Conservation (phyloP, 108 stramenopile species). For the Poteriospumella lacustris region DNA sequence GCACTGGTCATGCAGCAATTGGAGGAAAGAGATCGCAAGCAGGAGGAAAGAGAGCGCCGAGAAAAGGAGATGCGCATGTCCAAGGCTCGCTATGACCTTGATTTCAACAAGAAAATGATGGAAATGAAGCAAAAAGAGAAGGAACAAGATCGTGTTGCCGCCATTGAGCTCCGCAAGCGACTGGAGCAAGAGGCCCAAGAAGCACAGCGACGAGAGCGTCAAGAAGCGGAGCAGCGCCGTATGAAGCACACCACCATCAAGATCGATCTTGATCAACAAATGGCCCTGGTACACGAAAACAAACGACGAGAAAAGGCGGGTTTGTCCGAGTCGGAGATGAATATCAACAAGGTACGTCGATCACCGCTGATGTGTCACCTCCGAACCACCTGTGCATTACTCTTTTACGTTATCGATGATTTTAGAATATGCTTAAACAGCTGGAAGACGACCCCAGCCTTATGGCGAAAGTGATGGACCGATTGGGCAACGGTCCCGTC, state of each 20-base stretch:
- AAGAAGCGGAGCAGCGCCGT: background rate
- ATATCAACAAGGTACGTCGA: no score
- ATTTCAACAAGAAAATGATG: background rate
- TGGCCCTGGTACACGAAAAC: background rate
- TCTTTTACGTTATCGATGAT: no score
- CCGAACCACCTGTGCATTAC: no score
- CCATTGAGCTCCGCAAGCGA: background rate
- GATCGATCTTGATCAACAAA: background rate
- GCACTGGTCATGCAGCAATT: background rate
- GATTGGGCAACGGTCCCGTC: background rate
- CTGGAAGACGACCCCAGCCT: background rate
- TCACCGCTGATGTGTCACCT: no score
- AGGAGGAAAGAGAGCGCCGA: background rate
- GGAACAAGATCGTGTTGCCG: background rate
- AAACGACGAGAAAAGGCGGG: background rate
- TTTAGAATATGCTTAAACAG: background rate
- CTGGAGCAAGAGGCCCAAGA: background rate
- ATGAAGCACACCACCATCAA: background rate
- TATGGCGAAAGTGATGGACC: background rate
- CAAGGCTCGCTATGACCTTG: background rate
- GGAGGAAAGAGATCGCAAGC: conserved; percentile 2
- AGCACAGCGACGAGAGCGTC: background rate
- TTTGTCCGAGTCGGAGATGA: no score
- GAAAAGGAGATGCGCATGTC: background rate
- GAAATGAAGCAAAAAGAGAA: background rate